Evolutionary conservation across 768 basidiomycete species (phyloP).

Genomic region (Tulasnella sp.): DNA sequence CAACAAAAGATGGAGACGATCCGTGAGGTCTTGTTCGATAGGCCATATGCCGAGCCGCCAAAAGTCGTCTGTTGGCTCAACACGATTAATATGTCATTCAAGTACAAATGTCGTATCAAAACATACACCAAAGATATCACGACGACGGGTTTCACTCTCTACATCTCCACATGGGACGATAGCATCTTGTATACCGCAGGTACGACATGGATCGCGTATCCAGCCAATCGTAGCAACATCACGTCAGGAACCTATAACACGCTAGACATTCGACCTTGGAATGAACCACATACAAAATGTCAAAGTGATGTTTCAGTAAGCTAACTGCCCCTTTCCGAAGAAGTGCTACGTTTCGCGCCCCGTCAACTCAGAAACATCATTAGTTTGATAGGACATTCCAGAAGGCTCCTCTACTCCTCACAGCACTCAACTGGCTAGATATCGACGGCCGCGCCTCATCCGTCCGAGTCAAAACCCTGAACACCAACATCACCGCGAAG

Average conservation of each 20-base stretch:
- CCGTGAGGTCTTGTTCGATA: slow-evolving; percentile 9
- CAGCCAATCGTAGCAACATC: slow-evolving; percentile 7
- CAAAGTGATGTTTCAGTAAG: no score
- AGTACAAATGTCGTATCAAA: not conserved
- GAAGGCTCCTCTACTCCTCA: slow-evolving; percentile 4
- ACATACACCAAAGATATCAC: not conserved
- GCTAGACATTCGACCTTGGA: not conserved
- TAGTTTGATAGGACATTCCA: not conserved
- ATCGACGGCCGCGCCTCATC: not conserved
- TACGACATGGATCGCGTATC: slow-evolving; percentile 15
- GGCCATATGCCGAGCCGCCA: slow-evolving; percentile 11
- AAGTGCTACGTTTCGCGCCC: no score
- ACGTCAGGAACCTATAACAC: not conserved
- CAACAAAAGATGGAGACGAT: slow-evolving; percentile 3
- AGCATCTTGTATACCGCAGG: not conserved
- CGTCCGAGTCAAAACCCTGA: not conserved
- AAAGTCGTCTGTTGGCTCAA: slow-evolving; percentile 9
- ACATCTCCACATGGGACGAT: slow-evolving; percentile 16
- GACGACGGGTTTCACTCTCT: slow-evolving; percentile 9
- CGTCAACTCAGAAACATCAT: no score
- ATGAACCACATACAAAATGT: not conserved
- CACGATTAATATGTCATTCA: not conserved
- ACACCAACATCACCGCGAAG: not conserved
- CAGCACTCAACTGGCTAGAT: slow-evolving; percentile 12
- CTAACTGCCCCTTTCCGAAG: no score